Base-by-base conservation (phyloP, 495 filamentous ascomycete genomes). In the Hapsidospora chrysogenum region DNA sequence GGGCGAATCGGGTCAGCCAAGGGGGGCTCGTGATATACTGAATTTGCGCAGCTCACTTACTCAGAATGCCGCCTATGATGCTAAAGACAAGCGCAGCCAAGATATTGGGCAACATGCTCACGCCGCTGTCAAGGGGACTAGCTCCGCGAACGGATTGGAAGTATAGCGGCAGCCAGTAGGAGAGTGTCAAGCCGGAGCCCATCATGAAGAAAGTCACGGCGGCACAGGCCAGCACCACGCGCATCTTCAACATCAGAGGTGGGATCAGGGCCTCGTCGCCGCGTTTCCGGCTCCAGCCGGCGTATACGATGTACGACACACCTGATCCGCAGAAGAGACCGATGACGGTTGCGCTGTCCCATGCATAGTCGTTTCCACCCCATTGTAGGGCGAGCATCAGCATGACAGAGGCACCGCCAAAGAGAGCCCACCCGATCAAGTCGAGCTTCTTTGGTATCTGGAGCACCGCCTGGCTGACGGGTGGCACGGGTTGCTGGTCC, bases 161-260 rank as follows among this genome's bases (percentile, higher is more conserved):
- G 44, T 74, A 80, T 38, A 78, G 67, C 16, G 74, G 72, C 3
- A 78, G 51, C 39, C 70, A 77, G 48, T 72, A 72, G 8, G 67
- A 49, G 8, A 64, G 23, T 1, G 58, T 29, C 38, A 56, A 56
- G 37, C 52, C 56, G 1, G 43, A 41, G 8, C 60, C 60, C 4
- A 36, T 41, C 21, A 58, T 50, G 46, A 54, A 51, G 45, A 60
- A 49, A 9, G 41, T 29, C 41, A 37, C 57, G n/a, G 40, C 15
- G 27, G 43, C 40, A 9, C 43, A 48, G 19, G 46, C 49, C 11
- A 41, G 46, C 21, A 64, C 45, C 27, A 35, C 41, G 2, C 63
- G 54, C 26, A 57, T 53, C 13, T 39, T 41, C 14, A 64, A 29
- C n/a, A 70, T 33, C 1, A 59, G 50, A 0, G 52, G 52, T 3